phyloP scores from a whole-genome alignment of 345 rosid species.

The Iberis pinnata region DNA sequence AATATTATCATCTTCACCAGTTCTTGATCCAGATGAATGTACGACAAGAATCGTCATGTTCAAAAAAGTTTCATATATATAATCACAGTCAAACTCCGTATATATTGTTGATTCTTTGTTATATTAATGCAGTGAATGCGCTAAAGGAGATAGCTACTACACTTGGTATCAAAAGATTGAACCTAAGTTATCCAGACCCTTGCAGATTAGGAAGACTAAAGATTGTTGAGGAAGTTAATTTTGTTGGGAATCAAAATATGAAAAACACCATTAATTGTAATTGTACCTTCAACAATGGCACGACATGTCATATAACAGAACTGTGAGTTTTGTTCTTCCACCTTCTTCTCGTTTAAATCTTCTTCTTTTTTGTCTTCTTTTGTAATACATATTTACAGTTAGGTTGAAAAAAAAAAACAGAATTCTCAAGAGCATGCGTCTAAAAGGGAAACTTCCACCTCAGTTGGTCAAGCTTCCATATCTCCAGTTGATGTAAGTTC shows the following conservation, averaged over 20 bases:
- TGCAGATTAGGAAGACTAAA: conserved; percentile 3
- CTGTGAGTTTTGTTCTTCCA: conserved; percentile 12
- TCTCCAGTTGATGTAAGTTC: background rate
- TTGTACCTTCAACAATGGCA: conserved; percentile 7
- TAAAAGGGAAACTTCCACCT: conserved; percentile 15
- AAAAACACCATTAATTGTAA: background rate
- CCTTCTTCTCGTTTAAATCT: background rate
- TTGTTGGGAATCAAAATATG: background rate
- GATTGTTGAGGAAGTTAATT: background rate
- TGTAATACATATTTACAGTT: background rate
- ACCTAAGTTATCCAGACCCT: conserved; percentile 14
- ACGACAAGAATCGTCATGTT: background rate
- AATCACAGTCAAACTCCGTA: no score
- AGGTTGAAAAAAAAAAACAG: background rate
- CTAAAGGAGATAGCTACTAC: conserved; percentile 18
- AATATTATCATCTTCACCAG: conserved; percentile 5
- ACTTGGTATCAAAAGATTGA: conserved; percentile 12
- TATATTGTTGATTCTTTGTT: background rate
- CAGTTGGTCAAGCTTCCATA: conserved; percentile 1
- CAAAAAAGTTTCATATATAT: no score
- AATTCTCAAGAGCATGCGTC: background rate
- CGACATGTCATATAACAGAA: conserved; percentile 20
- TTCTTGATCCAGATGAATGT: conserved; percentile 22
- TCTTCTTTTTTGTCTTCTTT: background rate
- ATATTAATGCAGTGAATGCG: conserved; percentile 3